Evolutionary conservation across 2,329 filamentous ascomycete genomes (phyloP), one percentile per base, ranked within the genome.

Genomic region (Ceratocystis destructans): DNA sequence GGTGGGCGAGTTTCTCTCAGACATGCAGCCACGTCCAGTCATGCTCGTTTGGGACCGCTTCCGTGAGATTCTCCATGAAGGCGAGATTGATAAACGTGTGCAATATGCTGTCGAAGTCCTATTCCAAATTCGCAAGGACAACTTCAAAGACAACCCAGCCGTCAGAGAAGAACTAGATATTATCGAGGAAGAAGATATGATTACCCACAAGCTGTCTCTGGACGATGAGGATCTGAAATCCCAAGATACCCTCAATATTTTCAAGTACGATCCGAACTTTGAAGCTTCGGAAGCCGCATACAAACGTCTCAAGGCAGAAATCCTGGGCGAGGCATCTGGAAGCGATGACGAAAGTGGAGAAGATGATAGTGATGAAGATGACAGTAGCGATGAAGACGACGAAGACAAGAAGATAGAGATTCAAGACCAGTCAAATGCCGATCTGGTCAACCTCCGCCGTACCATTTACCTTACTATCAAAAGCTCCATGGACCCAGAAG

Each of bases 31-130:
- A 1, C 83, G 89, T 10, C 96, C 97, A 72, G 87, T 91, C 37
- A 83, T 93, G 70, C 89, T 88, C 28, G 90, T 99, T 6, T 99
- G 96, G 73, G 94, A 99, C 73, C 92, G 96, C 75, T 96, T 99
- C 79, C 82, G 94, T 71, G 93, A 88, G 71, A 96, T 97, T 69
- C 79, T 99, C 7, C 93, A 99, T 77, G 94, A 99, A 75, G 91
- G 91, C 57, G 92, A 94, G 73, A 96, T 99, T 74, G 93, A 97
- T 74, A 96, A 96, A 80, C 84, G 94, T 70, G 92, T 93, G n/a
- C 94, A 99, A 77, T 99, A 97, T 77, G 96, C 96, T 89, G 93
- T 99, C 67, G 94, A 99, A 75, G 94, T 97, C 5, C 78, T 99
- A 55, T 99, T 99, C 75, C 92, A 99, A 77, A 88, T 96, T 66